Conservation (phyloP, 1,284 basidiomycete genomes). For the Agaricales sp. region DNA sequence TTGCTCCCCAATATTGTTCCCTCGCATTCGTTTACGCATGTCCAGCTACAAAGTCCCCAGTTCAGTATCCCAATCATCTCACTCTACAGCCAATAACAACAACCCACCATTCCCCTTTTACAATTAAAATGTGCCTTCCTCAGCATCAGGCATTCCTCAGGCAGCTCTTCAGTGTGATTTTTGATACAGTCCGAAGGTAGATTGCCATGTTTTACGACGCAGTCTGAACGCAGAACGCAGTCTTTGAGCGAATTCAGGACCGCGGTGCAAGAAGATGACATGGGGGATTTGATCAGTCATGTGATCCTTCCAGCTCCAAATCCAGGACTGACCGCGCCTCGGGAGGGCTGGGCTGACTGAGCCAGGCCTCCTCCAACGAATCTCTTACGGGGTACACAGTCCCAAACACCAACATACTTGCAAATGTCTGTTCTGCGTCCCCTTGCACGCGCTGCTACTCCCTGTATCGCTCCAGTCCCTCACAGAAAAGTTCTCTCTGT, state of each 20-base stretch:
- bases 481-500: constrained; percentile 65
- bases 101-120: constrained; percentile 76
- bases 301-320: too few relatives aligned
- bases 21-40: constrained; percentile 76
- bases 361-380: background rate
- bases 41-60: constrained; percentile 46
- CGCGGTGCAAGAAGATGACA: constrained; percentile 73
- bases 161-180: constrained; percentile 61
- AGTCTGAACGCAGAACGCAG: constrained; percentile 74
- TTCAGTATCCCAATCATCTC: background rate
- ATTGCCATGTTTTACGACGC: constrained; percentile 63
- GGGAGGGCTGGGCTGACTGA: too few relatives aligned
- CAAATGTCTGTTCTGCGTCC: background rate
- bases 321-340: too few relatives aligned
- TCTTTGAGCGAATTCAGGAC: constrained; percentile 67
- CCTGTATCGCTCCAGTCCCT: constrained; percentile 52
- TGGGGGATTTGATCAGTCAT: constrained; percentile 26
- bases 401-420: too few relatives aligned
- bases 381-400: constrained; percentile 1
- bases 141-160: constrained; percentile 64
- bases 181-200: constrained; percentile 74
- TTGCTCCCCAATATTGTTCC: constrained; percentile 53
- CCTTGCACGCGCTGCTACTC: constrained; percentile 14
- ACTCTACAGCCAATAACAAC: background rate
- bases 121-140: constrained; percentile 78